phyloP scores from a whole-genome alignment of 768 basidiomycete genomes.

The Naganishia friedmannii region DNA sequence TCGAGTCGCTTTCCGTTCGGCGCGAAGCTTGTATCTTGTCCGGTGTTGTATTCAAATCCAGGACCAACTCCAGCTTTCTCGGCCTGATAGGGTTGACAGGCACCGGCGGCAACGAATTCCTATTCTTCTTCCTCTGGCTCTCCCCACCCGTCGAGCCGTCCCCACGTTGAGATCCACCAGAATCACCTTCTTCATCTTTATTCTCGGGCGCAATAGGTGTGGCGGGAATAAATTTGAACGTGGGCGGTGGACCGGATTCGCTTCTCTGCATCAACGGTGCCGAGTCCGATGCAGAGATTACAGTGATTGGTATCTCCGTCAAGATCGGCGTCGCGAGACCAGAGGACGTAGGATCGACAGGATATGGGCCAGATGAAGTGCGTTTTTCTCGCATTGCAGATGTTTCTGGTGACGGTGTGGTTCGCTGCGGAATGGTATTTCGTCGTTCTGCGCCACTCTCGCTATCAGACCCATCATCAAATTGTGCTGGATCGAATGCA shows the following conservation, averaged over 20 bases:
- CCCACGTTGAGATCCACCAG: neutral
- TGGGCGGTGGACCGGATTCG: conserved; percentile 18
- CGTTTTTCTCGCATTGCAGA: neutral
- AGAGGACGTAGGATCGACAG: neutral
- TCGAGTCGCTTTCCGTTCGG: neutral
- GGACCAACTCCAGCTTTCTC: conserved; percentile 13
- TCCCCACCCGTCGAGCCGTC: neutral
- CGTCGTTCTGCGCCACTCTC: neutral
- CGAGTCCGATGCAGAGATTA: neutral
- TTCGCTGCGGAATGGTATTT: neutral
- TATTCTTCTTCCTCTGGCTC: neutral
- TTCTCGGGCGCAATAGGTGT: conserved; percentile 17
- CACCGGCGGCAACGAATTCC: conserved; percentile 11
- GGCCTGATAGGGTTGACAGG: conserved; percentile 15
- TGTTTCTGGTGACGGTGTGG: neutral
- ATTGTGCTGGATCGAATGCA: conserved; percentile 10
- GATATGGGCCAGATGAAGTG: neutral
- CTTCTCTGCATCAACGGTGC: conserved; percentile 9
- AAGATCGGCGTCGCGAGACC: neutral
- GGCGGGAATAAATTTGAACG: conserved; percentile 21
- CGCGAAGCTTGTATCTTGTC: neutral
- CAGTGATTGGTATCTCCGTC: neutral
- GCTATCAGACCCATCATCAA: conserved; percentile 13
- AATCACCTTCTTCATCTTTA: neutral
- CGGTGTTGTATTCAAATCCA: neutral